Conservation (phyloP, 768 basidiomycete species). For the Suillus fuscotomentosus region DNA sequence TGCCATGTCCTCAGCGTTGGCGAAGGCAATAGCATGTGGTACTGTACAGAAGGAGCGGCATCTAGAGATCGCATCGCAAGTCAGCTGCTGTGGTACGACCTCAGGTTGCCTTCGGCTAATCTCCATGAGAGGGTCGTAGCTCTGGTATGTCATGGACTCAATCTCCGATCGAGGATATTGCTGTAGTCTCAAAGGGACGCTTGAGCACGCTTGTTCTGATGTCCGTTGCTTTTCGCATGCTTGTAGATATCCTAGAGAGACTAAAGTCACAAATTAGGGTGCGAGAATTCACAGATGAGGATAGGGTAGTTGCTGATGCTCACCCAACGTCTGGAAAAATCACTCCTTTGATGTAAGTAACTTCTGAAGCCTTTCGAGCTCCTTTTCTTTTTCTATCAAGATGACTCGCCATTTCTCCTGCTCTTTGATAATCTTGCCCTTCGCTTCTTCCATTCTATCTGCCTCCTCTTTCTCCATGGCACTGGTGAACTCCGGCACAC, state of each 20-base stretch:
- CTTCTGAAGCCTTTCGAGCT: slow-evolving; percentile 68
- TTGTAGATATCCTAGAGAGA: not conserved
- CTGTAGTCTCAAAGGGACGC: not conserved
- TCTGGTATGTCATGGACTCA: not conserved
- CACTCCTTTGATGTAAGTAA: slow-evolving; percentile 24
- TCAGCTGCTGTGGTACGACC: not conserved
- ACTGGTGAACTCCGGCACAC: slow-evolving; percentile 80
- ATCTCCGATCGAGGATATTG: not conserved
- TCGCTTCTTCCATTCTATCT: slow-evolving; percentile 74
- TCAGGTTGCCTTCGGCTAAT: not conserved
- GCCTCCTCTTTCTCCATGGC: slow-evolving; percentile 88
- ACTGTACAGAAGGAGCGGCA: not conserved
- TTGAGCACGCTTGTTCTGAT: not conserved
- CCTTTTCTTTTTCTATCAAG: slow-evolving; percentile 81
- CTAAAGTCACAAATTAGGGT: not conserved
- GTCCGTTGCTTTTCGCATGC: not conserved
- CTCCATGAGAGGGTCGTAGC: not conserved
- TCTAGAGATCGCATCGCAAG: not conserved
- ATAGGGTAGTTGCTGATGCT: not conserved
- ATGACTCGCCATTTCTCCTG: slow-evolving; percentile 68
- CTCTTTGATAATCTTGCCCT: slow-evolving; percentile 68
- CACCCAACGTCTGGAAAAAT: not conserved
- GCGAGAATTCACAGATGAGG: not conserved
- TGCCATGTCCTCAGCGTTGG: not conserved
- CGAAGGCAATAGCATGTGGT: not conserved